Evolutionary conservation across 495 filamentous ascomycete genomes (phyloP), one percentile per base, ranked within the genome.

Genomic region (Penicillium pancosmium): DNA sequence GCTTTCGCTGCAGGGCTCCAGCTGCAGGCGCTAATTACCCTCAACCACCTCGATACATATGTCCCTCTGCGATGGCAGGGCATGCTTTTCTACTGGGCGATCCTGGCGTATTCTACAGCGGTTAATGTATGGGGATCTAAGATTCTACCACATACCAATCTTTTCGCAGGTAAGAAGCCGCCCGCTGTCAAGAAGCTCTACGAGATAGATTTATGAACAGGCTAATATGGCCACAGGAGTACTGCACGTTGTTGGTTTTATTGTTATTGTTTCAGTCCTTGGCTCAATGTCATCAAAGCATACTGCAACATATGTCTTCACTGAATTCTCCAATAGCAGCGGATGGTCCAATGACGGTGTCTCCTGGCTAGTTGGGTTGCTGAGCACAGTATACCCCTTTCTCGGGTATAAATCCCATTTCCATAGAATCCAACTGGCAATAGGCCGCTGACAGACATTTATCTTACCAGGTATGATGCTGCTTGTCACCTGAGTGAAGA

Each of bases 401-500:
- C 59, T 68, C 1, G 62, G 62, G 62, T 68, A 58, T 2, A 60
- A 21, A 0, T 31, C 27, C 27, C 8, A 8, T 4, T 31, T 7
- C 27, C 27, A 9, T 31, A 7, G 6, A 7, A 31, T 31, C 36
- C 11, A 5, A 38, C 36, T 38, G 11, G 36, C 11, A 38, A 38
- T n/a, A 38, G 11, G 15, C 11, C n/a, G 18, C 54, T 58, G 31
- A 59, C 33, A n/a, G 12, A 23, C 27, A n/a, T 16, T 3, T 35
- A 10, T 18, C 11, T 15, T 10, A 31, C 3, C 31, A 67, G 68
- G 54, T 70, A 69, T 33, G 63, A 69, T 55, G 68, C 67, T 2
- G 68, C 70, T 56, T 68, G 57, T 61, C 61, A 71, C 63, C 33
- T 75, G 54, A 66, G 77, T 63, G 68, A 75, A 69, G 60, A 65